Base-by-base conservation (phyloP, 345 rosid genomes). In the Clausena lansium region DNA sequence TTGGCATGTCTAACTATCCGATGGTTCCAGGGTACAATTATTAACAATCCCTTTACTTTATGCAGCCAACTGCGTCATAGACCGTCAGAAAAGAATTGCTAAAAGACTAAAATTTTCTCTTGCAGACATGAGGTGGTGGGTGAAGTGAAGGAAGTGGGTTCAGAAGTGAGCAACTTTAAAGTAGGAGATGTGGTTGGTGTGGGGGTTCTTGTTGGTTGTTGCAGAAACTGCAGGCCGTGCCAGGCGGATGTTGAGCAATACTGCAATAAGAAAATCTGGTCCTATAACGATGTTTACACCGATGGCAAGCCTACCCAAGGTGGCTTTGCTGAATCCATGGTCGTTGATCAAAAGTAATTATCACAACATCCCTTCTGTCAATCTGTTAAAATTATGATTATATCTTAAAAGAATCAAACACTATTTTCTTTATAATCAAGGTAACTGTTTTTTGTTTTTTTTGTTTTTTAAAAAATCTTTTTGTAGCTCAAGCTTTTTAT, bases 121-220 rank as follows among this genome's bases (percentile, higher is more conserved):
- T 78, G 25, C 64, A 90, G 98, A 73, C 98, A 92, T 55, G 97
- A 94, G 78, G 95, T 89, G 64, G 94, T 91, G 11, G 95, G 97
- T 10, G 91, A 92, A 82, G 93, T 91, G 63, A 72, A 84, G 77
- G 95, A 92, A 83, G 86, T 91, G 20, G 98, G 94, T 63, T 81
- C 88, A 25, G 77, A 69, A 65, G 96, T 87, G 79, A 84, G 82
- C 73, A 88, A 87, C 61, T 87, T 82, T 81, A 81, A 52, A 1
- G 82, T 65, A 25, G 90, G 93, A 6, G 93, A 92, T 0, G 69
- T 80, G 2, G 92, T 94, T 1, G 94, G 97, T 20, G 90, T 90
- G 54, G 98, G 96, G 22, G 67, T 81, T 28, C 36, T 88, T 4
- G 88, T 92, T 10, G 91, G 91, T 55, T 86, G 89, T 30, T 91